A percentile compares a stretch with the other conserved stretches of the same genome.
phyloP scores from a whole-genome alignment of 2,329 filamentous ascomycete genomes.

The Cercospora zeae-maydis region DNA sequence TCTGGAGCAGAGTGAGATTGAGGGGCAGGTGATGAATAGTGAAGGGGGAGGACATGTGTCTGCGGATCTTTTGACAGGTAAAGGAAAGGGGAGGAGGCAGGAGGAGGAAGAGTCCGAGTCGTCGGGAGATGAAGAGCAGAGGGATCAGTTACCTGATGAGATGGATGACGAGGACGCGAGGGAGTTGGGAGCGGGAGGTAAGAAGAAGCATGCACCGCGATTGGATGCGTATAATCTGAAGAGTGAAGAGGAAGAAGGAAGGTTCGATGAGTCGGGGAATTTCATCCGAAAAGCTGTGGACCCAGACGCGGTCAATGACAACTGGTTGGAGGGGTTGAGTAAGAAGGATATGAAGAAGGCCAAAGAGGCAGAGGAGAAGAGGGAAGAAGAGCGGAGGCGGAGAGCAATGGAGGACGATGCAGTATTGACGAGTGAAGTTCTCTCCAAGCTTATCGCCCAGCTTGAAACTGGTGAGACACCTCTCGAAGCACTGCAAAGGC shows the following conservation, averaged over 20 bases:
- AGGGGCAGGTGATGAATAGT: slow-evolving; percentile 72
- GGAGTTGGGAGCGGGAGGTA: slow-evolving; percentile 82
- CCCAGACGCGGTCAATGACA: slow-evolving; percentile 84
- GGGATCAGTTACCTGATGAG: slow-evolving; percentile 59
- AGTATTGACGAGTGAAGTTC: slow-evolving; percentile 67
- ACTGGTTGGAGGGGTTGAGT: slow-evolving; percentile 85
- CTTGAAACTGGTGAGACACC: slow-evolving; percentile 80
- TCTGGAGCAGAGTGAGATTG: slow-evolving; percentile 62
- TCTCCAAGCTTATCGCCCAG: slow-evolving; percentile 67
- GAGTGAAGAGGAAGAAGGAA: slow-evolving; percentile 83
- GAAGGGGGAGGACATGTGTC: slow-evolving; percentile 68
- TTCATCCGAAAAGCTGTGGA: slow-evolving; percentile 86
- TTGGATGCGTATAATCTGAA: slow-evolving; percentile 96
- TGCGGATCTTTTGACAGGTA: slow-evolving; percentile 58
- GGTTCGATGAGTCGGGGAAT: slow-evolving; percentile 87
- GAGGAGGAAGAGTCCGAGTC: slow-evolving; percentile 26
- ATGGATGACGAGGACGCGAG: slow-evolving; percentile 71
- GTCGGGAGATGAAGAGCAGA: slow-evolving; percentile 58
- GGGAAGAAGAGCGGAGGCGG: slow-evolving; percentile 71
- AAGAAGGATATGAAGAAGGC: slow-evolving; percentile 92
- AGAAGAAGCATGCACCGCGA: slow-evolving; percentile 89
- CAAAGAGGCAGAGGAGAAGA: slow-evolving; percentile 78
- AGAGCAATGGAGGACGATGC: slow-evolving; percentile 71
- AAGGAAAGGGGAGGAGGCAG: slow-evolving; percentile 44
- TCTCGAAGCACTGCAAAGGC: slow-evolving; percentile 77